Percentiles rank a stretch among this genome's conserved stretches.
These are phyloP conservation scores for Soucietia sequanensis DNA, from an alignment of 805 yeast genomes.

Conservation along the genomic window DNA sequence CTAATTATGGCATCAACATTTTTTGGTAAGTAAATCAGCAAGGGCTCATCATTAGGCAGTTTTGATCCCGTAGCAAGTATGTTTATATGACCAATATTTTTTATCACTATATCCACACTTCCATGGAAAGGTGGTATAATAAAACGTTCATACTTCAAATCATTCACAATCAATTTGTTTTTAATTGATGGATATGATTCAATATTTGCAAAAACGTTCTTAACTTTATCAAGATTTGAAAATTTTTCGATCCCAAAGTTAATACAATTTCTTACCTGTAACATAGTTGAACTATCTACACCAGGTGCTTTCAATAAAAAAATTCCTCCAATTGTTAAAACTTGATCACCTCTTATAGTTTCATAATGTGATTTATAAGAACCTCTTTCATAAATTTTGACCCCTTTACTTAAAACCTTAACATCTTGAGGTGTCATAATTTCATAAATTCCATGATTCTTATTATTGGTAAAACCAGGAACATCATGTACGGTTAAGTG, in stretches of 20 bases:
- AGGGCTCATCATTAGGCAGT: conserved; percentile 18
- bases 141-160: conserved; percentile 30
- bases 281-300: conserved; percentile 30
- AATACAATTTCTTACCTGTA: conserved; percentile 47
- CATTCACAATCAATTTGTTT: conserved; percentile 14
- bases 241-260: conserved; percentile 40
- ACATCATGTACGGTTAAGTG: conserved; percentile 39
- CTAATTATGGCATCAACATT: conserved; percentile 56
- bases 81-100: conserved; percentile 62
- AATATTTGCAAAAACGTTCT: conserved; percentile 12
- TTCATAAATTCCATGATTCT: conserved; percentile 25
- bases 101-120: conserved; percentile 60
- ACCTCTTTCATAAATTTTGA: conserved; percentile 27
- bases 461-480: conserved; percentile 41
- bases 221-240: conserved; percentile 27
- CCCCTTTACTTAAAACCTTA: conserved; percentile 29
- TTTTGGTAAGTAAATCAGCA: conserved; percentile 50
- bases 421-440: conserved; percentile 20
- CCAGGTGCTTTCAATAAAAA: conserved; percentile 57
- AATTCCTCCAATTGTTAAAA: conserved; percentile 59
- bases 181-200: conserved; percentile 13
- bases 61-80: conserved; percentile 57
- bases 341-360: conserved; percentile 43
- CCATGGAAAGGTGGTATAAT: conserved; percentile 74
- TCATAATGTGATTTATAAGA: conserved; percentile 27